Percentiles rank a stretch among this genome's conserved stretches.
Evolutionary conservation across 192 early-diverging fungal genomes (phyloP).

Genomic region (Cetraspora pellucida): DNA sequence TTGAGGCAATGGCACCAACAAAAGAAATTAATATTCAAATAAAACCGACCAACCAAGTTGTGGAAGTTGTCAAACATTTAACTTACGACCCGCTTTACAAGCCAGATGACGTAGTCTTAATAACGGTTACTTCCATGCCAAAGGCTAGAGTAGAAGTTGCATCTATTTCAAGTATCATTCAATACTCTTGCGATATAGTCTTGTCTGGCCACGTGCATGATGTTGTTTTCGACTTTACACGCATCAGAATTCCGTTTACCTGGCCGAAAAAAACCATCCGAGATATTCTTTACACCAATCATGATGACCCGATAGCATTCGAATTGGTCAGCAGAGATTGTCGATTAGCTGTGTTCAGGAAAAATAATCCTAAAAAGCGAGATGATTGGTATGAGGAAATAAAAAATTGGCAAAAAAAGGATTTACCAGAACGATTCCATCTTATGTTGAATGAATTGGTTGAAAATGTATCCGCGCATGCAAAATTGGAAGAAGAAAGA

Average conservation of each 20-base stretch:
- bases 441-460: constrained; percentile 35
- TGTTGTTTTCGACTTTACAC: constrained; percentile 16
- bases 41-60: not conserved
- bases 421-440: constrained; percentile 27
- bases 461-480: constrained; percentile 34
- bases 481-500: constrained; percentile 12
- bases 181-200: constrained; percentile 23
- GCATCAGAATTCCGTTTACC: constrained; percentile 14
- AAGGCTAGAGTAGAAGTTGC: constrained; percentile 25
- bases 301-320: constrained; percentile 8
- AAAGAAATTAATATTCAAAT: constrained; percentile 3
- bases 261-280: constrained; percentile 28
- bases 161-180: constrained; percentile 18
- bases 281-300: constrained; percentile 12
- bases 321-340: constrained; percentile 32
- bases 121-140: constrained; percentile 8
- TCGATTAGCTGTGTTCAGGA: constrained; percentile 28
- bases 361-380: constrained; percentile 13
- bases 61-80: constrained; percentile 1
- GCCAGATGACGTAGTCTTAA: not conserved
- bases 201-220: constrained; percentile 7
- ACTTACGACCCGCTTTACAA: not conserved
- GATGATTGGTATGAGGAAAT: constrained; percentile 31
- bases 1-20: not conserved
- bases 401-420: constrained; percentile 27